Evolutionary conservation across 306 rosid species (phyloP), one percentile per base, ranked within the genome.

Genomic region (Vigna unguiculata): DNA sequence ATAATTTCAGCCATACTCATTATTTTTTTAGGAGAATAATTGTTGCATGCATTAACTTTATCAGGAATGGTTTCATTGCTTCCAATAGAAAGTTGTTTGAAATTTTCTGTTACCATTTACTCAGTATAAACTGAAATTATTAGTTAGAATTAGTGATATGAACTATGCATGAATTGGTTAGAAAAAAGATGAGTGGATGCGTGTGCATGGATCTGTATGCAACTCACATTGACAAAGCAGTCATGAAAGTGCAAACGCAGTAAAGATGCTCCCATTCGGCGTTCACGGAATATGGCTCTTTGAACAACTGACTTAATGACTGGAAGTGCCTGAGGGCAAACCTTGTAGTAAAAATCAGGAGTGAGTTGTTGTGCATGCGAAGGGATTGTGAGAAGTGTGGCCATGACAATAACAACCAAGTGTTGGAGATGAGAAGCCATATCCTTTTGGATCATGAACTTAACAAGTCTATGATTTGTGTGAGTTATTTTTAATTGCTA

Each of bases 251-350:
- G 65, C 41, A 58, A 25, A 28, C 65, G 65, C 7, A 58, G 65
- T 58, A 58, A 58, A 28, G 65, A 58, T 2, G 65, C 65, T 28
- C 65, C 65, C 9, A 58, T 14, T 2, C 65, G 65, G 0, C 40
- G 61, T 53, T 80, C 78, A 46, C 59, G 40, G 13, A 21, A 32
- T 7, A 80, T 40, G 55, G 66, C 78, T 14, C 34, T 38, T 4
- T 34, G 46, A 73, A 80, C 79, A 55, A 73, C 11, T 7, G 70
- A 53, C 34, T 32, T 32, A 45, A 80, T 55, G 45, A 55, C 32
- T 7, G 75, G 74, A 34, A 80, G 16, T 65, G 83, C 83, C 5
- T 73, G 46, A 32, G 83, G 83, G 41, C 83, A 80, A 45, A 54
- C 63, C 16, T 20, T 16, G 12, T 65, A 1, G 53, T 80, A 73